Evolutionary conservation across 2,329 filamentous ascomycete genomes (phyloP), one percentile per base, ranked within the genome.

Genomic region (Setomelanomma holmii): DNA sequence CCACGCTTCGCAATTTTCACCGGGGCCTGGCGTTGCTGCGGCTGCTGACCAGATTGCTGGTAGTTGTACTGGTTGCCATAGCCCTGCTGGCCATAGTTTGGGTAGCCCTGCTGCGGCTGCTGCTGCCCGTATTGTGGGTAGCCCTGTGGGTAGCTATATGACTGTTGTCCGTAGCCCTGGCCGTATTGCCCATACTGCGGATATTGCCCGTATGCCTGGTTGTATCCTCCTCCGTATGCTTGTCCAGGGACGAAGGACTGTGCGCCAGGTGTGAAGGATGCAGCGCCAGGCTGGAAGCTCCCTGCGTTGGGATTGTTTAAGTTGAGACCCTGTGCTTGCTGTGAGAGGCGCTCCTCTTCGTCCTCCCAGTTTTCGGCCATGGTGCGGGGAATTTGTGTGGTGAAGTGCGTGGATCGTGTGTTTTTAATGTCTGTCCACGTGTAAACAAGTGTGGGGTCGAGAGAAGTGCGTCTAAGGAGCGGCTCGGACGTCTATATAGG

Each of bases 321-420:
- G 53, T 71, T 72, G 45, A 73, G 60, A 56, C 65, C 66, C 65
- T 69, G 69, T 10, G 67, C 58, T 81, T 93, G 90, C 67, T 87
- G 86, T 57, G 90, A 85, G 76, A 96, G 86, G 74, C 90, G 77
- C 61, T 84, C 89, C 68, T 93, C 89, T 81, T 96, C 91, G 79
- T 98, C 93, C 90, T 95, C 98, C 58, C 92, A 96, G 76, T 91
- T 89, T 76, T 93, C 87, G 67, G 93, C 89, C 92, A 96, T 96
- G 47, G 51, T 67, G 50, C 55, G 58, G 42, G 42, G 42, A 17
- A 11, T 14, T 7, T 42, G 24, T 4, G 39, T 2, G 33, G 12
- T 27, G 51, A 20, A 42, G 61, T 51, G 45, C n/a, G n/a, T n/a
- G n/a, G n/a, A n/a, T n/a, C n/a, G n/a, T n/a, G n/a, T n/a, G n/a